Evolutionary conservation across 1,139 yeast species (phyloP), one percentile per base, ranked within the genome.

Genomic region (Magnusiomyces ingens): DNA sequence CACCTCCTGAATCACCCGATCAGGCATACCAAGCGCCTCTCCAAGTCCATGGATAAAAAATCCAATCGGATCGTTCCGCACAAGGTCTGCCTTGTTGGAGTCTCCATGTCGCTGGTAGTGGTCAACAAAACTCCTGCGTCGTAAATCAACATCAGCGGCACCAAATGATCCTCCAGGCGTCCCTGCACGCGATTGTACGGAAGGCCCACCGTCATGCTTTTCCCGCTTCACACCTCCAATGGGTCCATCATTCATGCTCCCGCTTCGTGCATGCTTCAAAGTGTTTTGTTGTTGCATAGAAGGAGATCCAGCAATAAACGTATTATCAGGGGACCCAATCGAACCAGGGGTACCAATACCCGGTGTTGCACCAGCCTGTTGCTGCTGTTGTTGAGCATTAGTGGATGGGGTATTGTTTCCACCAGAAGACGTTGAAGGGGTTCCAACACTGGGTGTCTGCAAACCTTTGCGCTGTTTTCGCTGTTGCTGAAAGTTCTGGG

Each of bases 11-110:
- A 46, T n/a, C 32, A n/a, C 21, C 18, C 22, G 17, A 6, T 37
- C 36, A 12, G 41, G 43, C 17, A 46, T 37, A 2, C 49, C 49
- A 41, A 46, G 22, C 2, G 49, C 49, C 29, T 36, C 36, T 5
- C 49, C 49, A 13, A 46, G 35, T 4, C 49, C 49, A 13, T 38
- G 41, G 11, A 46, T 36, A n/a, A 46, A 32, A 21, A 38, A 36
- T 4, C 35, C 49, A 46, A 46, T 32, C 12, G 47, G 47, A 5
- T 26, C 32, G 32, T 26, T 26, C 32, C 32, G 32, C 8, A 8
- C 32, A 26, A 26, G 32, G 8, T 26, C 32, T 8, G 32, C 32
- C 32, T 26, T 26, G 32, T 26, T 26, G 32, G 32, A 26, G 32
- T 26, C 32, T 26, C 32, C 32, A 26, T 8, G 32, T 26, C 32